Base-by-base conservation (phyloP, 163 green algal species). In the Scenedesmus sp. region DNA sequence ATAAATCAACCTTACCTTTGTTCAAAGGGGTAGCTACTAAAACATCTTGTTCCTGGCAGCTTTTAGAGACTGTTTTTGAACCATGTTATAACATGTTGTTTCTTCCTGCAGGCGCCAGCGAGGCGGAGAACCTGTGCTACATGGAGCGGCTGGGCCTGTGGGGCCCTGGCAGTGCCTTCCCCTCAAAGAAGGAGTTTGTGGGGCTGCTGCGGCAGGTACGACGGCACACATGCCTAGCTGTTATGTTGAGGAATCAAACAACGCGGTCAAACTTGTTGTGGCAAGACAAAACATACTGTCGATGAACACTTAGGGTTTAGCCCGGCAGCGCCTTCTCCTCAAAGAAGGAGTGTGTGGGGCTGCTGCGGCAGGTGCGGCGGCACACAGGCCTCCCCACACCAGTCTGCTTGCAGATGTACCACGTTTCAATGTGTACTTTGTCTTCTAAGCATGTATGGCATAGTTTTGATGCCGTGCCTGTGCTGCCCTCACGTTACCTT, bases 91-190 rank as follows among this genome's bases (percentile, higher is more conserved):
- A 46, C 34, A 46, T 46, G 34, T 46, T 64, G 1, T 64, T 64
- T 9, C 59, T 10, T 96, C 34, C 34, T 57, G 98, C 97, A 8
- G 97, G 97, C 12, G 97, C 96, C 62, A 96, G 93, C 1, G 73
- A 94, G 94, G 92, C 95, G 20, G 92, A 88, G 84, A 96, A 97
- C 94, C 96, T 97, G 95, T 96, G 94, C 2, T 99, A 98, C 93
- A 95, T 98, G 94, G 87, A 92, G 16, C 96, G 97, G 12, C 95
- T 99, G 94, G 97, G 96, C 3, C 94, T 99, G 26, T 99, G 96
- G 96, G 97, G 97, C 4, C 74, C 90, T 0, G 95, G 96, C 60
- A 97, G 96, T 81, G 94, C 97, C 54, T 98, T 98, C 87, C 81
- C 62, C 23, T 82, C 91, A 70, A 96, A 96, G 92, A 83, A 96